Evolutionary conservation across 306 rosid species (phyloP).

Genomic region (Cyclanthera cordifolia): DNA sequence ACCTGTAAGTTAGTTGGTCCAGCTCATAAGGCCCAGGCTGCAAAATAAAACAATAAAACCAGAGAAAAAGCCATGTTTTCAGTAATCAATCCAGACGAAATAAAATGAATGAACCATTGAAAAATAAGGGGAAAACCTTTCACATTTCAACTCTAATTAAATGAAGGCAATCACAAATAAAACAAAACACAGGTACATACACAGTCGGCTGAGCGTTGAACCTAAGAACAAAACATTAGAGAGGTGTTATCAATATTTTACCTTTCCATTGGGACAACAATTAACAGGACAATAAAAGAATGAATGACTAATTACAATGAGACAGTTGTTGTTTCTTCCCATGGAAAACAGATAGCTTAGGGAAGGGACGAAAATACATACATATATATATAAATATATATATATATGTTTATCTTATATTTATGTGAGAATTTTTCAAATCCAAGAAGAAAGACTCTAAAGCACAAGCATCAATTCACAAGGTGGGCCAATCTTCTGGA

Average conservation of each 20-base stretch:
- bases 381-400: neutral
- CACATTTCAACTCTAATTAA: conserved; percentile 1
- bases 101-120: neutral
- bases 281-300: conserved; percentile 5
- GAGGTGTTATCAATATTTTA: conserved; percentile 4
- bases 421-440: neutral
- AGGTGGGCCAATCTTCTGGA: neutral
- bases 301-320: conserved; percentile 9
- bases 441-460: neutral
- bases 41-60: neutral
- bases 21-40: conserved; percentile 13
- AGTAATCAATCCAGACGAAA: neutral
- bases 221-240: neutral
- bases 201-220: neutral
- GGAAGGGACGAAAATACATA: conserved; percentile 3
- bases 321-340: neutral
- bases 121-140: neutral
- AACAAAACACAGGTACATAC: neutral
- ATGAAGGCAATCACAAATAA: neutral
- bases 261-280: conserved; percentile 6
- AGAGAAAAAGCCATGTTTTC: too few species aligned
- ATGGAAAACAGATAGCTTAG: neutral
- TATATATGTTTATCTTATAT: neutral
- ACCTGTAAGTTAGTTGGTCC: neutral
- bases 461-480: conserved; percentile 12